These are phyloP conservation scores for Colletotrichum orchidophilum DNA, from an alignment of 2,329 filamentous ascomycete species.

Conservation along the genomic window DNA sequence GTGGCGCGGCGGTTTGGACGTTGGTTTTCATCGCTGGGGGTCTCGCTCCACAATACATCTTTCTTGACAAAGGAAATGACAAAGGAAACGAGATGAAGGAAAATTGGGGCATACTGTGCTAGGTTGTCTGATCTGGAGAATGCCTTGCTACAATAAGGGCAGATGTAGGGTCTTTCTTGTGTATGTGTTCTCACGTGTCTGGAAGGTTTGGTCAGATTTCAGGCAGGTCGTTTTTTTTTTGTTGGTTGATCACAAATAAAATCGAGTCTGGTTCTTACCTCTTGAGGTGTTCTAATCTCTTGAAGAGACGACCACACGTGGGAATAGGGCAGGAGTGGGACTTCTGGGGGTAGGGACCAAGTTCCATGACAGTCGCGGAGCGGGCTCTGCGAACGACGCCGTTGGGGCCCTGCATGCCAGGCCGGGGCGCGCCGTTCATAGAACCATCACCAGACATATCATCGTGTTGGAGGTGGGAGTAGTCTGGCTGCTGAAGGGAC, in stretches of 20 bases:
- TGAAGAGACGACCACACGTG: conserved; percentile 96
- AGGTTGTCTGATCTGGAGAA: conserved; percentile 99
- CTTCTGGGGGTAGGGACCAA: conserved; percentile 96
- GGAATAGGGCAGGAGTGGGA: conserved; percentile 99
- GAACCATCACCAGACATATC: conserved; percentile 68
- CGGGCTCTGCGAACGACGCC: conserved; percentile 89
- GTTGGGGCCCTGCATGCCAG: conserved; percentile 75
- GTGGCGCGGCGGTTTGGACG: conserved; percentile 44
- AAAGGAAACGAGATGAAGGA: conserved; percentile 47
- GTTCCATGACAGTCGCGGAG: conserved; percentile 95
- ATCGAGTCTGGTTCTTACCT: conserved; percentile 73
- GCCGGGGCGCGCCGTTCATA: conserved; percentile 65
- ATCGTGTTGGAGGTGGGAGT: conserved; percentile 69
- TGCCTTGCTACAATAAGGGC: conserved; percentile 97
- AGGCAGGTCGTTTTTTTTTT: conserved; percentile 48
- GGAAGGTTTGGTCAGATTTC: conserved; percentile 60
- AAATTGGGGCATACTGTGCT: conserved; percentile 79
- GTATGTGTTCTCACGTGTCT: conserved; percentile 99
- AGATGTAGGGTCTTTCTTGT: conserved; percentile 98
- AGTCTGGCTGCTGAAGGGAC: conserved; percentile 74
- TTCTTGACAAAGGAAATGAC: conserved; percentile 46
- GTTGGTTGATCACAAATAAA: conserved; percentile 46
- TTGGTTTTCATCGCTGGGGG: conserved; percentile 40
- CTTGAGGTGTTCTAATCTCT: conserved; percentile 98
- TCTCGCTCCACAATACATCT: conserved; percentile 50